Base-by-base conservation (phyloP, 2,329 filamentous ascomycete species). In the Rhinocladiella similis region DNA sequence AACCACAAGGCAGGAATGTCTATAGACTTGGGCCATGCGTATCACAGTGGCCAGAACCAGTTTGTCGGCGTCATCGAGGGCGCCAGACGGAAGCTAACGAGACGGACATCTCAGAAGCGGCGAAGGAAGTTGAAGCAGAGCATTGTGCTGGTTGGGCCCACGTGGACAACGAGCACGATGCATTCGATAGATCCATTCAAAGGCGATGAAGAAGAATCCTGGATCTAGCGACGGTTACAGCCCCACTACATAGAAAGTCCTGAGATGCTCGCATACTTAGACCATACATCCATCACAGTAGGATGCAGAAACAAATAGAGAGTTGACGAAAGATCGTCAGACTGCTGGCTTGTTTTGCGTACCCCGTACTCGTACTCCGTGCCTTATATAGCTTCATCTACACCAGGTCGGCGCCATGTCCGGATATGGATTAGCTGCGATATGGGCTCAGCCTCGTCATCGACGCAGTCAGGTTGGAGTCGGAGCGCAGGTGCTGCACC, bases 91-190 rank as follows among this genome's bases (percentile, higher is more conserved):
- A 73, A 66, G 59, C 65, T 75, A 42, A 65, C 60, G 13, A 66
- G 68, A 39, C 63, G 67, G 12, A 67, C 69, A 20, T 68, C 71
- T 13, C 70, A 75, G 50, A 70, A 70, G 27, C 64, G 72, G 20
- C 67, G 70, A 33, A 68, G 68, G 50, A 66, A 68, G 47, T 52
- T 77, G 51, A 76, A 76, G 63, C 67, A 72, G 18, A 70, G 72
- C 47, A 77, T 76, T 46, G 71, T 68, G 45, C 25, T 76, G 20
- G 65, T 76, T 29, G 72, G 73, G 3, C 72, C 72, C 12, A 66
- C 14, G 10, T 18, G 46, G 29, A 48, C 41, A n/a, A 33, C 16
- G 3, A 36, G 36, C 18, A 18, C 20, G 19, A 41, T 57, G 25
- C 64, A 71, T 61, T 66, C 66, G 12, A 33, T 39, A 45, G 29